Evolutionary conservation across 441 rosid genomes (phyloP).

Genomic region (Corymbia calophylla): DNA sequence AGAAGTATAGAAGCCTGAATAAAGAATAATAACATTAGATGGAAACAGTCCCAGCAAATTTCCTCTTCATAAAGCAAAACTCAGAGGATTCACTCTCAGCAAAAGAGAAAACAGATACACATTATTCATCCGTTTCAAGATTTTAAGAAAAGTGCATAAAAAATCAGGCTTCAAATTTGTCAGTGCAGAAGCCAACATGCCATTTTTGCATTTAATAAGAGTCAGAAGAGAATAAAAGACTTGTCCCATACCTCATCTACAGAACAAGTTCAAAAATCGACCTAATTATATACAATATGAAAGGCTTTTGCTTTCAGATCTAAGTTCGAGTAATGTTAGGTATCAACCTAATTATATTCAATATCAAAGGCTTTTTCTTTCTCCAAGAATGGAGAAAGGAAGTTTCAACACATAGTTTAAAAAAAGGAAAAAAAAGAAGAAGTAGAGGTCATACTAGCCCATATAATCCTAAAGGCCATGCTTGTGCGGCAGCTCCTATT

Average conservation of each 20-base stretch:
- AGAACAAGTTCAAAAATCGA: neutral
- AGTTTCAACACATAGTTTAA: neutral
- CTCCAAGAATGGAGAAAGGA: neutral
- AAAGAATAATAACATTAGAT: neutral
- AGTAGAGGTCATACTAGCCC: constrained; percentile 4
- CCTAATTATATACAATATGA: neutral
- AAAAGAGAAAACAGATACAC: neutral
- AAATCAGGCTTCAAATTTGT: neutral
- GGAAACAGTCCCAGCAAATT: neutral
- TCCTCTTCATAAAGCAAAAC: neutral
- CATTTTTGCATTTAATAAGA: neutral
- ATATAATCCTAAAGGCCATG: constrained; percentile 3
- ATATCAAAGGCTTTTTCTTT: neutral
- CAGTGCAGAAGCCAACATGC: neutral
- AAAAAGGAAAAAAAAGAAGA: neutral
- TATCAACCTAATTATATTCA: neutral
- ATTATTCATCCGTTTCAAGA: neutral
- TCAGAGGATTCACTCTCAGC: neutral
- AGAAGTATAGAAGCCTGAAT: constrained; percentile 6
- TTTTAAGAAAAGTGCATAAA: neutral
- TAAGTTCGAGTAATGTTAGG: neutral
- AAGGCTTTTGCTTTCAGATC: neutral
- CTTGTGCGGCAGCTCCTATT: neutral
- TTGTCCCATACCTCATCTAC: neutral
- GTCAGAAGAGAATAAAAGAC: neutral